phyloP scores from a whole-genome alignment of 495 filamentous ascomycete genomes.

The Penicillium lagena region DNA sequence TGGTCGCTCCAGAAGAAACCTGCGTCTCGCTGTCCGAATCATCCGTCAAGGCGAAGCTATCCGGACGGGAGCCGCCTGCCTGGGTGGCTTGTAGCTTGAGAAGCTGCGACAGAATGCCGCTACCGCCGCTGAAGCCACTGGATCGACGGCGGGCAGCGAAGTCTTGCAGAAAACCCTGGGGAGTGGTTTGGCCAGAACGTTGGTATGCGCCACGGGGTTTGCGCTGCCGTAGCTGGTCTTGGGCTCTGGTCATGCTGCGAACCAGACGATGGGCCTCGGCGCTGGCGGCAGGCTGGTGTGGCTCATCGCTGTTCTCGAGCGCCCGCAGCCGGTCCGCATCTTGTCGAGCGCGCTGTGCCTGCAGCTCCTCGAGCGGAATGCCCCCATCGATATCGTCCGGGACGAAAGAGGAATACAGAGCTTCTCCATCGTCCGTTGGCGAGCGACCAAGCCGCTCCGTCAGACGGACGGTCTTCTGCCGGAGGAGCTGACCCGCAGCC shows the following conservation, averaged over 20 bases:
- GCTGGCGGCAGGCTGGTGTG: slow-evolving; percentile 19
- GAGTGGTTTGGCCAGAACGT: slow-evolving; percentile 33
- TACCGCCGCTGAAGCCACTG: slow-evolving; percentile 16
- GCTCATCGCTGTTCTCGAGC: slow-evolving; percentile 15
- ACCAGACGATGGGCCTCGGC: slow-evolving; percentile 39
- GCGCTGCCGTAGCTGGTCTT: slow-evolving; percentile 23
- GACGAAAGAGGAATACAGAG: slow-evolving; percentile 23
- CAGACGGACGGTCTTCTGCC: slow-evolving; percentile 27
- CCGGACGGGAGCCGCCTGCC: slow-evolving; percentile 14
- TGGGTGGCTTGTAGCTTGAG: slow-evolving; percentile 32
- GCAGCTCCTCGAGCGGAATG: slow-evolving; percentile 15
- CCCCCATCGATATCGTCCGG: slow-evolving; percentile 29
- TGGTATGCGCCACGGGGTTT: slow-evolving; percentile 28
- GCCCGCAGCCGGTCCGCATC: slow-evolving; percentile 13
- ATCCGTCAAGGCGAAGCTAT: slow-evolving; percentile 30
- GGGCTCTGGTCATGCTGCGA: slow-evolving; percentile 29
- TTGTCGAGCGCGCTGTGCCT: slow-evolving; percentile 12
- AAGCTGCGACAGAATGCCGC: slow-evolving; percentile 36
- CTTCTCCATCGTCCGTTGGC: slow-evolving; percentile 27
- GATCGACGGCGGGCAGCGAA: slow-evolving; percentile 23
- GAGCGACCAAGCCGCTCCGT: slow-evolving; percentile 35
- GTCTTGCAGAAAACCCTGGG: slow-evolving; percentile 25
- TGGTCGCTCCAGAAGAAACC: slow-evolving; percentile 29
- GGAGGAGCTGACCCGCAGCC: slow-evolving; percentile 28
- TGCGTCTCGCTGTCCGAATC: slow-evolving; percentile 34